These are phyloP conservation scores for Pseudopyrenochaeta lycopersici DNA, from an alignment of 2,329 filamentous ascomycete species.

Conservation along the genomic window DNA sequence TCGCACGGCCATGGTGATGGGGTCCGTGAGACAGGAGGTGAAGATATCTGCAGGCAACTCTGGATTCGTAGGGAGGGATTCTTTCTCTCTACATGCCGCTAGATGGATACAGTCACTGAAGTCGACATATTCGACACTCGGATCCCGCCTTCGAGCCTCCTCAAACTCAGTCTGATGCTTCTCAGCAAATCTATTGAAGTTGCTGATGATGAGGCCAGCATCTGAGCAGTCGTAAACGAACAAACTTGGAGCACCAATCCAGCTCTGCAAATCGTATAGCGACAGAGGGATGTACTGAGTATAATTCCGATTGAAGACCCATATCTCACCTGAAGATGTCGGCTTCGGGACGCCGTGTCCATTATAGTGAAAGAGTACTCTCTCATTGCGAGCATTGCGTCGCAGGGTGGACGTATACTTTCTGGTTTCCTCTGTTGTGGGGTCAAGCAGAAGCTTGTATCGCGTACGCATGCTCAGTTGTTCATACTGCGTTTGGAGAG, in stretches of 20 bases:
- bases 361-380: slow-evolving; percentile 98
- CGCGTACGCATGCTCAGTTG: slow-evolving; percentile 93
- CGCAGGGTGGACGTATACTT: slow-evolving; percentile 92
- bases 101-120: slow-evolving; percentile 92
- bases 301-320: slow-evolving; percentile 99
- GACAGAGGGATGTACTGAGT: slow-evolving; percentile 99
- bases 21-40: slow-evolving; percentile 93
- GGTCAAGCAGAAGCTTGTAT: slow-evolving; percentile 96
- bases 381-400: slow-evolving; percentile 92
- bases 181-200: slow-evolving; percentile 92
- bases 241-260: slow-evolving; percentile 93
- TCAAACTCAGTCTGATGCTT: slow-evolving; percentile 92
- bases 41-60: slow-evolving; percentile 93
- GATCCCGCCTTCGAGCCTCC: slow-evolving; percentile 78
- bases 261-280: slow-evolving; percentile 91
- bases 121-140: slow-evolving; percentile 67
- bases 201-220: slow-evolving; percentile 92
- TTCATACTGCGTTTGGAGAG: slow-evolving; percentile 95
- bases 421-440: slow-evolving; percentile 95
- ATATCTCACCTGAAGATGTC: slow-evolving; percentile 94
- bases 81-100: slow-evolving; percentile 87
- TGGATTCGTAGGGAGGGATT: slow-evolving; percentile 94
- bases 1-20: slow-evolving; percentile 95
- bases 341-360: slow-evolving; percentile 97
- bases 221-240: slow-evolving; percentile 99